Base-by-base conservation (phyloP, 2,329 filamentous ascomycete species). In the Aureobasidium subglaciale region DNA sequence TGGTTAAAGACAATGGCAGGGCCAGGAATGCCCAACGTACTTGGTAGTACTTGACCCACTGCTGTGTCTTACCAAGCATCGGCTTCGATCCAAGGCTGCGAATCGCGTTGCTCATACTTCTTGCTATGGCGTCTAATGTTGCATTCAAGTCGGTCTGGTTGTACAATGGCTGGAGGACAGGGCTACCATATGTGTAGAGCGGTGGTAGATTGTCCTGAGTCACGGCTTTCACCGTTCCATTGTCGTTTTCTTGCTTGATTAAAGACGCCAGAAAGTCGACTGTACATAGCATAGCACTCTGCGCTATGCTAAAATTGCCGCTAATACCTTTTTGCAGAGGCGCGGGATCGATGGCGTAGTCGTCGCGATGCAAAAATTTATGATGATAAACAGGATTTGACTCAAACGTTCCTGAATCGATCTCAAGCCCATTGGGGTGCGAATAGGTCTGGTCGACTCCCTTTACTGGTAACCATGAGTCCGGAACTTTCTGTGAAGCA, bases 61-160 rank as follows among this genome's bases (percentile, higher is more conserved):
- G 29, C 30, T 55, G 40, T 18, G 22, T 13, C 1, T 11, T 20
- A 4, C 52, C 40, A 7, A 5, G 4, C 4, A 18, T 5, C 0
- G 20, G 18, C 0, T 24, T 22, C 1, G 7, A 15, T 8, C 52
- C 52, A 1, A 43, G 1, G 3, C 6, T 29, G 5, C 52, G 52
- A 2, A 55, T 37, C 1, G 52, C 52, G n/a, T 45, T 55, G 18
- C 27, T 55, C 52, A 55, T 16, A 32, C 52, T 55, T 29, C 3
- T 35, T 2, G 52, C 52, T 24, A 55, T n/a, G 20, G 37, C 22
- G 13, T 55, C 30, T 10, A 55, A 55, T 18, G 30, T 37, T 11
- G 38, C 37, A 3, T 15, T 45, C 9, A 24, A 37, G 10, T 55
- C 24, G 8, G 40, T 32, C 15, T 11, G 29, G 16, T 37, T 35